A percentile compares a stretch with the other conserved stretches of the same genome.
These are phyloP conservation scores for Zoysia japonica DNA, from an alignment of 176 grass and related monocot genomes.

Conservation along the genomic window DNA sequence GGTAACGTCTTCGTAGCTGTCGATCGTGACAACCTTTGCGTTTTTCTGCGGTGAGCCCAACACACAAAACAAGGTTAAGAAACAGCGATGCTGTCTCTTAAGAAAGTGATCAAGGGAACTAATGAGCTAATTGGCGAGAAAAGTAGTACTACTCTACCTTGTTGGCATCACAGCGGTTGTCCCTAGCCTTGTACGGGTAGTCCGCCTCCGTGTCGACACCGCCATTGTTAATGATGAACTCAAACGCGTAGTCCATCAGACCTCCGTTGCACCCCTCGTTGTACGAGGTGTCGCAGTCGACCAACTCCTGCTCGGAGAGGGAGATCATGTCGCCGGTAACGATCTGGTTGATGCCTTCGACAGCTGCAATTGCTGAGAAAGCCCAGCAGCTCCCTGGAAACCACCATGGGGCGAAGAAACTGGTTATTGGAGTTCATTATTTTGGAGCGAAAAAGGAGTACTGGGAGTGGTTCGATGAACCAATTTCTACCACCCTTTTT, in stretches of 20 bases:
- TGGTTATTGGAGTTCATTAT: slow-evolving; percentile 6
- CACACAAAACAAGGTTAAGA: neutral
- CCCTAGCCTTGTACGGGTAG: slow-evolving; percentile 65
- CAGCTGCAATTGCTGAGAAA: slow-evolving; percentile 78
- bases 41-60: slow-evolving; percentile 62
- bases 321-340: slow-evolving; percentile 67
- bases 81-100: neutral
- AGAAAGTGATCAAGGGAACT: neutral
- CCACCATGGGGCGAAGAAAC: neutral
- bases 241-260: slow-evolving; percentile 84
- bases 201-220: slow-evolving; percentile 67
- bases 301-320: slow-evolving; percentile 84
- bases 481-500: neutral
- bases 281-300: slow-evolving; percentile 84
- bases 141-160: slow-evolving; percentile 37
- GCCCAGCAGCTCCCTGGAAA: slow-evolving; percentile 84
- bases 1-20: slow-evolving; percentile 75
- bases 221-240: slow-evolving; percentile 84
- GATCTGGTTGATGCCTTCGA: slow-evolving; percentile 78
- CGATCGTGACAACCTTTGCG: slow-evolving; percentile 68
- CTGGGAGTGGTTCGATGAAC: slow-evolving; percentile 38
- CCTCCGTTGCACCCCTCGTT: slow-evolving; percentile 89
- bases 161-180: slow-evolving; percentile 57
- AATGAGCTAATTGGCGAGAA: neutral
- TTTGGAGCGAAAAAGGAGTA: neutral